These are phyloP conservation scores for Prunus mongolica DNA, from an alignment of 306 rosid genomes.

Conservation along the genomic window DNA sequence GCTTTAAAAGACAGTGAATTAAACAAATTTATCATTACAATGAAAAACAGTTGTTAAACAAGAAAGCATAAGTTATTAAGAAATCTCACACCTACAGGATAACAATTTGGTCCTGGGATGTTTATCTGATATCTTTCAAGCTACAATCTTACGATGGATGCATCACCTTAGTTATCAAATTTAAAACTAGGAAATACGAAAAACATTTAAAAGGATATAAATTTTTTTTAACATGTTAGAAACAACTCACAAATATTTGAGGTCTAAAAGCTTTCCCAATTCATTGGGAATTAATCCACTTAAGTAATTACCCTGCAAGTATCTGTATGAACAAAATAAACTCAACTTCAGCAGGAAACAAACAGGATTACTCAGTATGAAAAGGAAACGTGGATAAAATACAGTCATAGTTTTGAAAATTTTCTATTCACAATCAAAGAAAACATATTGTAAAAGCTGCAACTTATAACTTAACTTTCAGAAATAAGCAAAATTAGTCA, in stretches of 20 bases:
- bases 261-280: constrained; percentile 75
- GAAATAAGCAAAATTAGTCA: constrained; percentile 15
- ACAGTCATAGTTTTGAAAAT: not conserved
- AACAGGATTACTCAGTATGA: constrained; percentile 3
- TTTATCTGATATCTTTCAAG: not conserved
- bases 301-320: constrained; percentile 95
- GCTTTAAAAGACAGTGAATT: not conserved
- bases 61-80: not conserved
- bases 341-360: constrained; percentile 20
- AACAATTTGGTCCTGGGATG: not conserved
- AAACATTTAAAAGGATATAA: not conserved
- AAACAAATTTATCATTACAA: not conserved
- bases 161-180: not conserved
- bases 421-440: not conserved
- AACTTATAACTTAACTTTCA: not conserved
- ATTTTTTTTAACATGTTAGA: not conserved
- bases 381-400: constrained; percentile 3
- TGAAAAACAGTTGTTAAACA: not conserved
- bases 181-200: not conserved
- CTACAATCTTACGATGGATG: not conserved
- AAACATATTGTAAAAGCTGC: not conserved
- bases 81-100: not conserved
- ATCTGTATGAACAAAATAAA: constrained; percentile 49
- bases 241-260: constrained; percentile 67
- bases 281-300: constrained; percentile 79